Conservation (phyloP, 176 grass and related monocot species). For the Oryza brachyantha region DNA sequence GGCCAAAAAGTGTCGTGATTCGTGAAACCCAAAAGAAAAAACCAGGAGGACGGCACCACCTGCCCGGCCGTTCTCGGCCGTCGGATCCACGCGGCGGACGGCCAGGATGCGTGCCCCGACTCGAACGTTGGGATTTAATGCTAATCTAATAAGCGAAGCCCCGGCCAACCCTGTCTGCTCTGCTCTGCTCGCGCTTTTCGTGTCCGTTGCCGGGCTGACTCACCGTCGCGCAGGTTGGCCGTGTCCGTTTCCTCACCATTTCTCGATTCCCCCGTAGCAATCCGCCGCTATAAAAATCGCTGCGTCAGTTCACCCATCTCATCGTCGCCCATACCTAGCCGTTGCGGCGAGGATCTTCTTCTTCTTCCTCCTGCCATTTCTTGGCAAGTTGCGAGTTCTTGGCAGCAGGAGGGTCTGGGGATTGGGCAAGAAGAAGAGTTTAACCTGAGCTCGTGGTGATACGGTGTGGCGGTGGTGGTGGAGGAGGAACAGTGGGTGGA, state of each 20-base stretch:
- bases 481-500: neutral
- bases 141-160: constrained; percentile 5
- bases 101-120: neutral
- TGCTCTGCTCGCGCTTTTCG: neutral
- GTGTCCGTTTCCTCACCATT: neutral
- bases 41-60: neutral
- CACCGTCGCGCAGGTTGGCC: neutral
- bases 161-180: neutral
- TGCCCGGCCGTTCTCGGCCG: neutral
- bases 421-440: neutral
- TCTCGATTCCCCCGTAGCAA: neutral
- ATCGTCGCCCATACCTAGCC: constrained; percentile 19
- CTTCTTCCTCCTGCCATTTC: constrained; percentile 10
- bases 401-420: constrained; percentile 2
- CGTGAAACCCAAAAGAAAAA: neutral
- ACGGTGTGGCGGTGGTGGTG: too few relatives aligned
- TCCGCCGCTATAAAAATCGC: constrained; percentile 30
- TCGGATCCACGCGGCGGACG: neutral
- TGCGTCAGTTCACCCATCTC: neutral
- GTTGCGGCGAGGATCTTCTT: neutral
- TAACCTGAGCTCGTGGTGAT: neutral
- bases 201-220: neutral
- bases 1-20: constrained; percentile 1
- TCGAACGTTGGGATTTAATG: constrained; percentile 41
- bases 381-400: neutral